Base-by-base conservation (phyloP, 306 rosid species). In the Neltuma alba region DNA sequence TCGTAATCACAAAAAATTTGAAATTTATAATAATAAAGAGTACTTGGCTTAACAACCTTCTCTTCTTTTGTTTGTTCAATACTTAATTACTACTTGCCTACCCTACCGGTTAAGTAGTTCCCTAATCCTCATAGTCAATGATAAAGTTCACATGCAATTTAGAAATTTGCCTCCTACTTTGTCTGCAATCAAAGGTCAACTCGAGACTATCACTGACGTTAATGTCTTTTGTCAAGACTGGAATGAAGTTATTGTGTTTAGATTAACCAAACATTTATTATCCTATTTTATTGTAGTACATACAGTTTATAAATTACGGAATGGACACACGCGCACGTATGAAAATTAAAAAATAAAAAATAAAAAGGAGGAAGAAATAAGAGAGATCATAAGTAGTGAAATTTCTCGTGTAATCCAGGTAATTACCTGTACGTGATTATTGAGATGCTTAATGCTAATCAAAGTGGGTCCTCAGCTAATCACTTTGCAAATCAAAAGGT, bases 1-100 rank as follows among this genome's bases (percentile, higher is more conserved):
- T 70, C 23, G 23, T 54, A 31, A 69, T 31, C 48, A 55, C 14
- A 54, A 54, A 5, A 52, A 52, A n/a, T n/a, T n/a, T n/a, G n/a
- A n/a, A n/a, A n/a, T n/a, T n/a, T n/a, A n/a, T n/a, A n/a, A n/a
- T 18, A 48, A 52, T n/a, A n/a, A 80, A 21, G 37, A 72, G 74
- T 58, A 66, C 48, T 75, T 79, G 61, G 61, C 79, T 63, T 31
- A 66, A 54, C 83, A 44, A 57, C 76, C 70, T 34, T 38, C 75
- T 8, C 40, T 52, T 55, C 15, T 16, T 10, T 15, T 69, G 68
- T 14, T 38, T 48, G 54, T 1, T 23, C 20, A 54, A n/a, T 7
- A 50, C 68, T 27, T 20, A n/a, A n/a, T n/a, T n/a, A n/a, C n/a
- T n/a, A 21, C 34, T 81, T 84, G 70, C 87, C 74, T 84, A 20